Evolutionary conservation across 2,329 filamentous ascomycete species (phyloP), one percentile per base, ranked within the genome.

Genomic region (Sclerotinia minor): DNA sequence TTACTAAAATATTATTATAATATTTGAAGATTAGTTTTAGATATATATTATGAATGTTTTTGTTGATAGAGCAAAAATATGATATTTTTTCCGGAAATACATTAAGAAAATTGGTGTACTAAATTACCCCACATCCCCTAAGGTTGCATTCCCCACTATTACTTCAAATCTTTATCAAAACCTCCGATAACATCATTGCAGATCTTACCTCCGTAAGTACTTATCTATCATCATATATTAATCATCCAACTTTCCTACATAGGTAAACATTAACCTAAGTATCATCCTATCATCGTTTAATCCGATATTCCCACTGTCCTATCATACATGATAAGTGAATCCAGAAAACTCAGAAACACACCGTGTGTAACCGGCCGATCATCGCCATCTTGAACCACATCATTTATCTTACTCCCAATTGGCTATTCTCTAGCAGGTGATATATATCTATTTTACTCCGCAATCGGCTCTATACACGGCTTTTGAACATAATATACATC

Each of bases 351-450:
- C 21, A 21, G 29, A 55, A 32, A n/a, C 24, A 49, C 45, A 35
- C 26, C 44, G 21, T 49, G 47, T 24, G 13, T n/a, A n/a, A 47
- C 58, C 29, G 13, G 44, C 45, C 21, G 41, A 49, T 60, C 58
- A 24, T 60, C 58, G 26, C 58, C 32, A 60, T 60, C 41, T 60
- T 9, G 21, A 32, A 35, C 53, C 53, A 38, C 13, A 35, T 24
- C 21, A 15, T n/a, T 35, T 19, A 52, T 15, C 26, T 24, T 29
- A 8, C 15, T 11, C 21, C 19, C 9, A 35, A 9, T 35, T 21
- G 52, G 5, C 29, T 13, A 21, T 29, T 5, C 19, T 55, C 17
- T 54, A 5, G 19, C 4, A 17, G 17, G 26, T 19, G 19, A 13
- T 1, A 3, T 55, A n/a, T 57, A 57, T 57, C n/a, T 57, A 17